These are phyloP conservation scores for Ceratocystis papillata DNA, from an alignment of 2,329 filamentous ascomycete genomes.

Conservation along the genomic window DNA sequence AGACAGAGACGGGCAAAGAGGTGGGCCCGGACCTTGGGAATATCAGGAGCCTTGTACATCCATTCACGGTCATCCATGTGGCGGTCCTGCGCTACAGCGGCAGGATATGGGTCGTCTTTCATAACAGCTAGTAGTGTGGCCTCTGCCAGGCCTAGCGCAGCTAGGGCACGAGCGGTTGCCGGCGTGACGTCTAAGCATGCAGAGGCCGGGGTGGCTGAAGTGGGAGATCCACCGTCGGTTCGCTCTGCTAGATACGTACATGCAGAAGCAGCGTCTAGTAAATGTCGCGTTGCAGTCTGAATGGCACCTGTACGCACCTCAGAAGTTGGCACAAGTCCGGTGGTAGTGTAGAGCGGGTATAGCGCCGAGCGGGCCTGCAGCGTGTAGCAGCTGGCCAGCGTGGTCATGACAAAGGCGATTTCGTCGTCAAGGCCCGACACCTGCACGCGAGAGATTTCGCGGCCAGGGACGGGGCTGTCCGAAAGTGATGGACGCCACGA, in stretches of 20 bases:
- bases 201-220: slow-evolving; percentile 29
- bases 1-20: slow-evolving; percentile 81
- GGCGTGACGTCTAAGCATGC: slow-evolving; percentile 46
- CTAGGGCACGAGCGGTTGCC: slow-evolving; percentile 44
- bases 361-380: slow-evolving; percentile 62
- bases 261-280: slow-evolving; percentile 68
- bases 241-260: slow-evolving; percentile 59
- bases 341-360: slow-evolving; percentile 59
- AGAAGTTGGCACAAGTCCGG: slow-evolving; percentile 47
- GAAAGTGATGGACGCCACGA: slow-evolving; percentile 79
- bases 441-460: slow-evolving; percentile 55
- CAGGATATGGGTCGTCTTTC: slow-evolving; percentile 90
- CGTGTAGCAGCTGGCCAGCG: slow-evolving; percentile 63
- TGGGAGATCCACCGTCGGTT: slow-evolving; percentile 32
- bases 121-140: slow-evolving; percentile 80
- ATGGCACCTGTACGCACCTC: slow-evolving; percentile 62
- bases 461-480: slow-evolving; percentile 50
- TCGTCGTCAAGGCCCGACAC: slow-evolving; percentile 72
- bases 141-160: slow-evolving; percentile 66
- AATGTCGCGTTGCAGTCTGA: slow-evolving; percentile 60
- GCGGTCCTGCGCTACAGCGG: slow-evolving; percentile 66
- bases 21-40: slow-evolving; percentile 79
- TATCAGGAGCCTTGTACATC: slow-evolving; percentile 87
- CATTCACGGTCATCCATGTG: slow-evolving; percentile 81
- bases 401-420: slow-evolving; percentile 64